Evolutionary conservation across 805 yeast genomes (phyloP).

Genomic region (Kuraishia hungarica): DNA sequence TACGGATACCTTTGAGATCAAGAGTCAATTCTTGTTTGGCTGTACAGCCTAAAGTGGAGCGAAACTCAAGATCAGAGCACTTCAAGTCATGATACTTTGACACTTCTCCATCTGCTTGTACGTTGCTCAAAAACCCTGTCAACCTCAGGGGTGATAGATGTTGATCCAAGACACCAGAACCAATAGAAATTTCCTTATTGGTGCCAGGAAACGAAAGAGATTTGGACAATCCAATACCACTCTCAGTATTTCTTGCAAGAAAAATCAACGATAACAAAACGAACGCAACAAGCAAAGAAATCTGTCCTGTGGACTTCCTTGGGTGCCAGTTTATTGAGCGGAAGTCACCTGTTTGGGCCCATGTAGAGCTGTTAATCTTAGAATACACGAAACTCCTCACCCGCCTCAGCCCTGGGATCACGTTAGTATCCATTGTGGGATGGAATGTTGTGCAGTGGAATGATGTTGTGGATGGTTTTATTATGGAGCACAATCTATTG

Average conservation of each 20-base stretch:
- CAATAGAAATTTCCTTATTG: not conserved
- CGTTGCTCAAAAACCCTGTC: not conserved
- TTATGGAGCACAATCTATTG: too few species aligned
- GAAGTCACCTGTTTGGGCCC: not conserved
- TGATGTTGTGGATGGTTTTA: not conserved
- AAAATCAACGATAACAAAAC: not conserved
- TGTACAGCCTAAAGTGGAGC: constrained; percentile 1
- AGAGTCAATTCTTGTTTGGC: constrained; percentile 3
- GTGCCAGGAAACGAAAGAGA: not conserved
- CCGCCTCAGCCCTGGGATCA: not conserved
- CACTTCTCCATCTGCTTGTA: not conserved
- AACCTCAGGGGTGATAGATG: not conserved
- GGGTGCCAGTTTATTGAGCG: not conserved
- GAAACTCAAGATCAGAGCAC: constrained; percentile 1
- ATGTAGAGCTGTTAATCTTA: not conserved
- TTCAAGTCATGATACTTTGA: constrained; percentile 1
- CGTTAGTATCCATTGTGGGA: not conserved
- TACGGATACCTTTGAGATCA: constrained; percentile 1
- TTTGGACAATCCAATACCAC: not conserved
- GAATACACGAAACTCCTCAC: not conserved
- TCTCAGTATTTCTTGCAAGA: not conserved
- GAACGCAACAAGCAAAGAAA: not conserved
- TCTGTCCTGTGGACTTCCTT: not conserved
- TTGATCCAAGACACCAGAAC: not conserved
- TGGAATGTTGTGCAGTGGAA: not conserved